Evolutionary conservation across 2,329 filamentous ascomycete genomes (phyloP), one percentile per base, ranked within the genome.

Genomic region (Metarhizium brunneum): DNA sequence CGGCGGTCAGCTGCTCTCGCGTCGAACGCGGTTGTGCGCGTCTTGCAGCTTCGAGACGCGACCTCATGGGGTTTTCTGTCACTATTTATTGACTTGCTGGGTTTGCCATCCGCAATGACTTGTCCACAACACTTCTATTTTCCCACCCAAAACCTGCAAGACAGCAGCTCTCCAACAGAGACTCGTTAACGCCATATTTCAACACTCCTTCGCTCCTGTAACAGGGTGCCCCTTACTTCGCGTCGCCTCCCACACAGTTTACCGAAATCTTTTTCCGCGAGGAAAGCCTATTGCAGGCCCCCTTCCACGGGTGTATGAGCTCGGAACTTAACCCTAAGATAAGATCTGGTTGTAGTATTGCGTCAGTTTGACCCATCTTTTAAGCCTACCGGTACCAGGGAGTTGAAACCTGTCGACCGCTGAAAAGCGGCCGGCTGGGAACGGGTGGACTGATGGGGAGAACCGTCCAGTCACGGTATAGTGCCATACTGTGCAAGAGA

Each of bases 241-340:
- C 80, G 74, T 76, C 83, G 84, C 87, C 85, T 85, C 84, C 86
- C 81, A 77, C 69, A 87, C 80, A 90, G 89, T 90, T 82, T 81
- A 85, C 85, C 88, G 83, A 80, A 76, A 77, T 77, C 76, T 75
- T 86, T 85, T 85, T 86, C 82, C 81, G 77, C 68, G 78, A 82
- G 79, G 81, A 82, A 84, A 83, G 78, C 82, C 76, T 76, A 70
- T 69, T 63, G 66, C 65, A 70, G 75, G 69, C 76, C 75, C 70
- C 69, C 65, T 67, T 62, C 58, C 58, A 60, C 61, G 75, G 73
- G 81, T 79, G 82, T 86, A 83, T 77, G 77, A 76, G 73, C 76
- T 73, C 85, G 90, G 88, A 92, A 92, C 88, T 92, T 95, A 96
- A 95, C 92, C 92, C 92, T 96, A 96, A 88, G 81, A 76, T 76